Evolutionary conservation across 2,329 filamentous ascomycete genomes (phyloP), one percentile per base, ranked within the genome.

Genomic region (Trichoderma sp.): DNA sequence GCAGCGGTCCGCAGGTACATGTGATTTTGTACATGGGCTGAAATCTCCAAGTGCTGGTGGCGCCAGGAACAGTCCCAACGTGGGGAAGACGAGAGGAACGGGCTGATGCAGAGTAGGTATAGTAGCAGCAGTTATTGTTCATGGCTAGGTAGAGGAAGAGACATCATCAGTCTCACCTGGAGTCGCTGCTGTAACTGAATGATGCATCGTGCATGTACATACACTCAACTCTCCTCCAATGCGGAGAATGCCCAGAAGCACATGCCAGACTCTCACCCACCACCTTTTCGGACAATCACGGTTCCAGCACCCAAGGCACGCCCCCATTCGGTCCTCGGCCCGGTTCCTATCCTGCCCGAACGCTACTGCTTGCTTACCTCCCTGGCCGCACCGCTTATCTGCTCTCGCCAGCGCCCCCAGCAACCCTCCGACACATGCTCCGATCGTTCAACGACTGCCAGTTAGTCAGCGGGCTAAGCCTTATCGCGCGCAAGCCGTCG

Each of bases 401-500:
- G 29, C 6, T 5, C 52, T 58, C 35, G 43, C 47, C 19, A 49
- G 47, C 7, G 43, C 40, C 24, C 19, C 40, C 59, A 62, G 19
- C n/a, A 24, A 24, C 33, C 43, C 19, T 47, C 14, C 24, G 52
- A 49, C 35, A 55, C 37, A 57, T 55, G 55, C 64, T 67, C 64
- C 64, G 63, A 43, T 66, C 63, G 63, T 66, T 49, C 29, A 11
- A 49, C 62, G n/a, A 43, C 37, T 11, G 29, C 63, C 31, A 27
- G 37, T 67, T 67, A 67, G 64, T 67, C 64, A 67, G 64, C 64
- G 53, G 52, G 55, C 64, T 52, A 52, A 67, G 55, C 64, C 64
- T 67, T 67, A 33, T 67, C 55, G 64, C 55, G 64, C 64, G 64
- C 55, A 59, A 67, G 31, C 63, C 53, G 63, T 58, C 64, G 33